Conservation (phyloP, 768 basidiomycete species). For the Hypsizygus marmoreus region DNA sequence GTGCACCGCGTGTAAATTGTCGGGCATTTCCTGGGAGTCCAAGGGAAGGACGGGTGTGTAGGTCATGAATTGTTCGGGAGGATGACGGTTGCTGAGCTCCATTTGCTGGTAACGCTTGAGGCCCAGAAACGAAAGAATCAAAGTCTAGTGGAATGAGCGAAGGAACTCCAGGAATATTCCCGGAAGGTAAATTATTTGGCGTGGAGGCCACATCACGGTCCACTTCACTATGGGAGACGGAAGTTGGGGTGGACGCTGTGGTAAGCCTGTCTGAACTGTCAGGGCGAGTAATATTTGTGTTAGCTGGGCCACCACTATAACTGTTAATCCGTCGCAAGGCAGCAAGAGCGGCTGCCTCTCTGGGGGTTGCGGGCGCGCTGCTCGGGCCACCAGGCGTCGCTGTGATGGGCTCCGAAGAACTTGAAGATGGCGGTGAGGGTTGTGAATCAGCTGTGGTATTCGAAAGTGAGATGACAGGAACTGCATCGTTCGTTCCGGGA, state of each 20-base stretch:
- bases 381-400: slow-evolving; percentile 8
- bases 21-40: slow-evolving; percentile 8
- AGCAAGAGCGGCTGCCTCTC: slow-evolving; percentile 64
- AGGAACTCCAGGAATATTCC: slow-evolving; percentile 18
- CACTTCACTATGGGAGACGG: background rate
- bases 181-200: slow-evolving; percentile 8
- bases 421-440: slow-evolving; percentile 5
- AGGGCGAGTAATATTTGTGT: background rate
- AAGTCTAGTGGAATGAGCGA: slow-evolving; percentile 34
- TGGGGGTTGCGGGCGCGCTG: slow-evolving; percentile 20
- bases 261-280: background rate
- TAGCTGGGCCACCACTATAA: slow-evolving; percentile 12
- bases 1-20: background rate
- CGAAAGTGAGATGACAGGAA: background rate
- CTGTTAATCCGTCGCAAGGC: slow-evolving; percentile 55
- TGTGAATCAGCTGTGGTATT: slow-evolving; percentile 1
- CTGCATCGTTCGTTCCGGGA: background rate
- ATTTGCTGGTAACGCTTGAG: background rate
- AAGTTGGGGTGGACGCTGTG: background rate
- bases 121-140: slow-evolving; percentile 6
- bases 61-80: slow-evolving; percentile 1
- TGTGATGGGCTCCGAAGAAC: slow-evolving; percentile 1
- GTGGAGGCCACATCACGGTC: slow-evolving; percentile 5
- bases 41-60: slow-evolving; percentile 1
- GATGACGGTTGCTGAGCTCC: background rate